Base-by-base conservation (phyloP, 805 yeast species). In the Yarrowia sp. region DNA sequence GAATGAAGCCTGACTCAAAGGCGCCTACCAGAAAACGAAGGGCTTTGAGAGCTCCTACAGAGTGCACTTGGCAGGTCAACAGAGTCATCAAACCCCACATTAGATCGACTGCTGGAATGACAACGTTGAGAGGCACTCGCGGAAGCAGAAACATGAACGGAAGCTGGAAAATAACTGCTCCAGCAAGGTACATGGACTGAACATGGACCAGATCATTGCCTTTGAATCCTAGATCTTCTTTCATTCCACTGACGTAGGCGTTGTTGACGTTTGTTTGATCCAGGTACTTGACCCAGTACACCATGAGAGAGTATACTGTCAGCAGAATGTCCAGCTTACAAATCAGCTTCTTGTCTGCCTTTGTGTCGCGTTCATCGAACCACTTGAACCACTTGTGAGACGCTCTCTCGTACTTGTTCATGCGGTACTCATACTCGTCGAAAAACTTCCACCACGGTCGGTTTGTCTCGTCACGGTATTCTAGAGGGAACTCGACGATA, bases 231-330 rank as follows among this genome's bases (percentile, higher is more conserved):
- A 91, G 77, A 68, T 86, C 89, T 1, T 74, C 78, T 19, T 82
- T 82, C 81, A 91, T 81, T 12, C 92, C 92, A 74, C 89, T 89
- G 68, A 88, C 84, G 70, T 86, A 86, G 11, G 97, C 96, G 77
- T 91, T 90, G 38, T 93, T 86, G 71, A 91, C 89, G 76, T 91
- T 91, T 69, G 90, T 93, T 76, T 95, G 82, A 76, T 91, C 96
- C 74, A 91, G 48, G 26, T 56, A 56, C 63, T 56, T 56, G 48
- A 56, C 48, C 82, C 74, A 89, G 75, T 87, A 87, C 1, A 86
- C 86, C 70, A 86, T 75, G 75, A 86, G 83, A 0, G 88, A 81
- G 71, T 85, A 85, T 38, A 82, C 77, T n/a, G 87, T 81, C 65
- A 89, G 77, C 43, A 86, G 74, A 14, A 85, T 70, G 73, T 87